Base-by-base conservation (phyloP, 176 grass and related monocot species). In the Hordeum marinum region DNA sequence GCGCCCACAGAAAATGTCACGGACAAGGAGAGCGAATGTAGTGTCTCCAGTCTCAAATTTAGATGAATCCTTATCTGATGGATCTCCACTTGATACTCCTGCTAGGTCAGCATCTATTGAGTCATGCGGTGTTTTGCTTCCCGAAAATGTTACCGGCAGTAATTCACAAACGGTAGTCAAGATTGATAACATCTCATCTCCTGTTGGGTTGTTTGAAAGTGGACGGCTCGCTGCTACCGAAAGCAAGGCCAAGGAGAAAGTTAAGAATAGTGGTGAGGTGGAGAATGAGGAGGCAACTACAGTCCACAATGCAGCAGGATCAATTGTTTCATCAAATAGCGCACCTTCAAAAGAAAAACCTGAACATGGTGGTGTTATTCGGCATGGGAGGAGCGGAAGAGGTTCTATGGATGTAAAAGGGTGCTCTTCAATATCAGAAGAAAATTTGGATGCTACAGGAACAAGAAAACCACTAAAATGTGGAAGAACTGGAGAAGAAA, bases 41-140 rank as follows among this genome's bases (percentile, higher is more conserved):
- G 90, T 97, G 84, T 94, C 94, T 87, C 94, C 94, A 59, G 90
- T 97, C 42, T 92, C 94, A 76, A 97, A 94, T 85, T 94, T 88
- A 72, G 94, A 94, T 23, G 94, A 97, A 83, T 68, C 86, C 39
- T 61, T 79, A 41, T 87, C 88, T 54, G 92, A 97, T 83, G 94
- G 88, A 68, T 92, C 78, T 20, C 79, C 77, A 54, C 76, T 89
- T 88, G 92, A 93, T 85, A 69, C 84, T 84, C 80, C 78, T 42
- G 39, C 82, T 39, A 86, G 82, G 86, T 78, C 92, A 78, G 48
- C 82, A 86, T 64, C 57, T 76, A 13, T 80, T 27, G 87, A 86
- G 43, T 46, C 86, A 45, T 40, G 54, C 20, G 25, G 64, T 45
- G 18, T 46, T 61, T 62, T 84, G 55, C 55, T 72, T 71, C 54